Evolutionary conservation across 169 alveolate genomes (phyloP), one percentile per base, ranked within the genome.

Genomic region (Eimeria maxima): DNA sequence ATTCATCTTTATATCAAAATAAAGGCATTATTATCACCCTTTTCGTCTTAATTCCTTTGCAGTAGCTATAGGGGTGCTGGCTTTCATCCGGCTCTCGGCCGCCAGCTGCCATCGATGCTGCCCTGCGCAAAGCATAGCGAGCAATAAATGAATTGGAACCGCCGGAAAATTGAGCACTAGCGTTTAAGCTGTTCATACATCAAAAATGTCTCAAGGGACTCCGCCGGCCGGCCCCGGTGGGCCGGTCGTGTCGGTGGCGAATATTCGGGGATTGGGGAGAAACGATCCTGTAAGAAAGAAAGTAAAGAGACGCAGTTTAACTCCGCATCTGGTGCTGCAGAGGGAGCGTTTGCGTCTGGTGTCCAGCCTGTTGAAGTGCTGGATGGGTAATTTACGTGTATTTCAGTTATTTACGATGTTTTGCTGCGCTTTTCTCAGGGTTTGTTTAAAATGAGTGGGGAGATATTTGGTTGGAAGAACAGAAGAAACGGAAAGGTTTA

Each of bases 391-490:
- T 8, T 90, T 7, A 14, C 2, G 38, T 91, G 44, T 55, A 50
- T 44, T 10, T 57, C 33, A 38, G 74, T 10, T 16, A 0, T 24
- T 8, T 73, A 53, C 13, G 84, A 1, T 73, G 33, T 10, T 33
- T 20, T 29, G 16, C 20, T 29, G 20, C 44, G 42, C 5, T 60
- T 81, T 16, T 16, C 84, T 18, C 96, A 97, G 98, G 99, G 99
- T 13, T 97, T 98, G 42, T 98, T 98, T 97, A 98, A 98, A 95
- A 98, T 98, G 97, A 97, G 99, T 60, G 98, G 97, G 44, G 99
- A 98, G 91, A 95, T 98, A 74, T 97, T 98, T 84, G 99, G 99
- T 1, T 98, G 99, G 99, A 98, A 98, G 95, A 98, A 98, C 95
- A 97, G 97, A 80, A 95, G 98, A 67, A 98, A 99, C n/a, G 98